These are phyloP conservation scores for Rosa rugosa DNA, from an alignment of 306 rosid genomes.

Conservation along the genomic window DNA sequence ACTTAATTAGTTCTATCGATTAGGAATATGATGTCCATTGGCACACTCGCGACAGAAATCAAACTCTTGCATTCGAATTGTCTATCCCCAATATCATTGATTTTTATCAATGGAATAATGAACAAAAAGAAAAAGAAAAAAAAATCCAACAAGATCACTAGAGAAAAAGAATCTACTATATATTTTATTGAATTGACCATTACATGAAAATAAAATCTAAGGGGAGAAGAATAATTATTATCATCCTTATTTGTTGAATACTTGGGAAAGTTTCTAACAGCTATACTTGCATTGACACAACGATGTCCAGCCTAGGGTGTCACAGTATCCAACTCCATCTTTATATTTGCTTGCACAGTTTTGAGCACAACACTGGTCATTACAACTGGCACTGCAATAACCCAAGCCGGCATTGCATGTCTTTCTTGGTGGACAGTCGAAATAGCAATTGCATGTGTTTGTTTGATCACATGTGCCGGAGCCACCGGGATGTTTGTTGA, in stretches of 20 bases:
- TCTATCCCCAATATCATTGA: too few species aligned
- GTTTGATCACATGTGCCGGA: background rate
- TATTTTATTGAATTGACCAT: too few species aligned
- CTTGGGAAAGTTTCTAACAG: background rate
- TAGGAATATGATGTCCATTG: too few species aligned
- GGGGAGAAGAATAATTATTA: background rate
- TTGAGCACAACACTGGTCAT: background rate
- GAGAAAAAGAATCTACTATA: too few species aligned
- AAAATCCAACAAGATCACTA: too few species aligned
- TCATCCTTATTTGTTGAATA: background rate
- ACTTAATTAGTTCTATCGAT: too few species aligned
- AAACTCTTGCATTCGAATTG: too few species aligned
- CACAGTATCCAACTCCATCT: background rate
- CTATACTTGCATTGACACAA: background rate
- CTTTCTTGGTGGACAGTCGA: background rate
- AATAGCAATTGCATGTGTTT: background rate
- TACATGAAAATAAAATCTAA: background rate
- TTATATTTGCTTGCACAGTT: background rate
- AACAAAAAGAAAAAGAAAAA: too few species aligned
- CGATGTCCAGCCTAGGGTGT: background rate
- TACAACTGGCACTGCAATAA: background rate
- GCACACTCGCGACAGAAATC: too few species aligned
- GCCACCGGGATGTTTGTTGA: background rate
- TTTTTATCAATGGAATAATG: too few species aligned
- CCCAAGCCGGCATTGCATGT: conserved; percentile 1